Evolutionary conservation across 2,329 filamentous ascomycete species (phyloP).

Genomic region (Fusarium solani-melongenae): DNA sequence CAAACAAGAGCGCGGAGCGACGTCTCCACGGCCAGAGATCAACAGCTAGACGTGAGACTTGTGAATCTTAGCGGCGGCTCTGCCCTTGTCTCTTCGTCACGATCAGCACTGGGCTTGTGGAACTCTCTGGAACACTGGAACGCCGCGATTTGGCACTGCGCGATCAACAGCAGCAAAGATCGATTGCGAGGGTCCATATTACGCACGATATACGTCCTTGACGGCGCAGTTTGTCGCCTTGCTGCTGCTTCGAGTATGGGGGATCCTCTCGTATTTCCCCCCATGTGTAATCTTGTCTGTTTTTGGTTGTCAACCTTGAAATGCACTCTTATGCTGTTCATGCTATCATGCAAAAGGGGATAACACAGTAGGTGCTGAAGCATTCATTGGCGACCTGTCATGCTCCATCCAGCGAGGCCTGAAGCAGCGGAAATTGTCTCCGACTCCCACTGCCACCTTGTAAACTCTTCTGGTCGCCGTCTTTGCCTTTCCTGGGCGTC

Average conservation of each 20-base stretch:
- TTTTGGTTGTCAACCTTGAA: background rate
- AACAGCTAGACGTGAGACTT: constrained; percentile 9
- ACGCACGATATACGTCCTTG: constrained; percentile 6
- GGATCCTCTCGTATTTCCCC: constrained; percentile 15
- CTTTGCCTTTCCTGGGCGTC: constrained; percentile 12
- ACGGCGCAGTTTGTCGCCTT: constrained; percentile 6
- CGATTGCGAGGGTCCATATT: constrained; percentile 13
- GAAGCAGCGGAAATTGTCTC: background rate
- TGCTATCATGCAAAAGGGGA: background rate
- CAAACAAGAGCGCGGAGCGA: background rate
- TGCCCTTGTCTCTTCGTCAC: constrained; percentile 34
- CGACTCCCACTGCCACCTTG: background rate
- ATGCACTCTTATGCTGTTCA: background rate
- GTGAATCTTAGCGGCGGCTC: constrained; percentile 27
- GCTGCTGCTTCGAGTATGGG: constrained; percentile 23
- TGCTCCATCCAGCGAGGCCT: background rate
- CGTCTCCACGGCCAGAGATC: constrained; percentile 13
- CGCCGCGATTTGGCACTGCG: constrained; percentile 10
- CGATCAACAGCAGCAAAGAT: constrained; percentile 16
- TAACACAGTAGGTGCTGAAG: background rate
- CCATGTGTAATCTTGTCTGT: constrained; percentile 6
- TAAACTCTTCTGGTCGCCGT: background rate
- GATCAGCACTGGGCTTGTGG: constrained; percentile 33
- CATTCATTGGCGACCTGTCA: background rate
- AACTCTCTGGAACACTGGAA: constrained; percentile 26